Conservation (phyloP, 1,139 yeast species). For the Pichia sp. region DNA sequence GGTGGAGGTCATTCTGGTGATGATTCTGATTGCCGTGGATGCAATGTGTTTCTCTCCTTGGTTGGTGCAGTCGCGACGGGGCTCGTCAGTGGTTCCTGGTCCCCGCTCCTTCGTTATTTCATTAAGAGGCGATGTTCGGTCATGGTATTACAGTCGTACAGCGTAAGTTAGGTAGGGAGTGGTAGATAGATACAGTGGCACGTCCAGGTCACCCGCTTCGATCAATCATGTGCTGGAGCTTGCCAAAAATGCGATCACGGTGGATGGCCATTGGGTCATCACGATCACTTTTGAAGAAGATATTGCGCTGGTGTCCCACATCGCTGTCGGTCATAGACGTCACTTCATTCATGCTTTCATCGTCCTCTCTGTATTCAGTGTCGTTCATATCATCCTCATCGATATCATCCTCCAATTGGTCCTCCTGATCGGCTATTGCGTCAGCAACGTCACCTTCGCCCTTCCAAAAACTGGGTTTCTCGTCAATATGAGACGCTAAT, state of each 20-base stretch:
- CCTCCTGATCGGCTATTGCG: slow-evolving; percentile 21
- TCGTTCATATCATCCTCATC: slow-evolving; percentile 12
- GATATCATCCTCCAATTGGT: slow-evolving; percentile 25
- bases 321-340: not conserved
- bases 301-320: slow-evolving; percentile 23
- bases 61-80: too few species aligned
- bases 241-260: slow-evolving; percentile 55
- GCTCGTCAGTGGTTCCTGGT: too few species aligned
- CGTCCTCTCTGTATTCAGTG: slow-evolving; percentile 25
- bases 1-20: too few species aligned
- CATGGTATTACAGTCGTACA: too few species aligned
- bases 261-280: slow-evolving; percentile 58
- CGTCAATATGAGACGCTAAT: slow-evolving; percentile 25
- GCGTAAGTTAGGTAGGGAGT: too few species aligned
- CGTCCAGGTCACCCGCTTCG: too few species aligned
- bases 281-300: slow-evolving; percentile 46
- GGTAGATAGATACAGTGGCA: too few species aligned
- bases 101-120: too few species aligned
- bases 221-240: slow-evolving; percentile 43
- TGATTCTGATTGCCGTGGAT: too few species aligned
- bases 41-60: too few species aligned
- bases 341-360: slow-evolving; percentile 22
- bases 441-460: slow-evolving; percentile 1
- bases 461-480: slow-evolving; percentile 8
- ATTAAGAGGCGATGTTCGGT: too few species aligned